These are phyloP conservation scores for Cadophora sp. DNA, from an alignment of 2,329 filamentous ascomycete species.

Conservation along the genomic window DNA sequence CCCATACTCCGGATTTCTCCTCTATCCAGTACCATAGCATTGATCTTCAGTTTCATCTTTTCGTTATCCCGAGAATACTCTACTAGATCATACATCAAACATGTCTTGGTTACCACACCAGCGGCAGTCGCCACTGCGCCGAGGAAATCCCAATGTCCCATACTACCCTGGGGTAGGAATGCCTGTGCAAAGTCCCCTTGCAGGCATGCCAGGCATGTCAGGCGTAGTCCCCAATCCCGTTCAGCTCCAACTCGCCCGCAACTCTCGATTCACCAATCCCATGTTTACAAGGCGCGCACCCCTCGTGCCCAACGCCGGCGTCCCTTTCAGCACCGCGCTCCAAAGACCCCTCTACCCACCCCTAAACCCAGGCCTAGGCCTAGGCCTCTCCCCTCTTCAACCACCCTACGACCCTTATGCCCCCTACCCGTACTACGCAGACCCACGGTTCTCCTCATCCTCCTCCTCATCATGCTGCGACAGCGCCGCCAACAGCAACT, in stretches of 20 bases:
- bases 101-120: constrained; percentile 12
- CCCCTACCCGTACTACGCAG: neutral
- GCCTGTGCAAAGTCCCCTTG: neutral
- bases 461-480: neutral
- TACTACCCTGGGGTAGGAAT: neutral
- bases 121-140: constrained; percentile 13
- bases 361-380: neutral
- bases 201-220: constrained; percentile 4
- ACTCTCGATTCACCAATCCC: neutral
- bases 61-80: neutral
- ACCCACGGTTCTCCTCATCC: neutral
- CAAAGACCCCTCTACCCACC: neutral
- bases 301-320: neutral
- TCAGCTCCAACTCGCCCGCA: neutral
- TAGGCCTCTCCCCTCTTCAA: neutral
- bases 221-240: neutral
- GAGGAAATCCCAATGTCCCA: neutral
- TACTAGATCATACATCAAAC: neutral
- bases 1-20: neutral
- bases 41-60: neutral
- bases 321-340: constrained; percentile 4
- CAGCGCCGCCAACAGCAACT: neutral
- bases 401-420: neutral
- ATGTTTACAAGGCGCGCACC: constrained; percentile 5
- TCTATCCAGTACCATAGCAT: neutral